These are phyloP conservation scores for Blastobotrys ciferrii DNA, from an alignment of 1,139 yeast species.

Conservation along the genomic window DNA sequence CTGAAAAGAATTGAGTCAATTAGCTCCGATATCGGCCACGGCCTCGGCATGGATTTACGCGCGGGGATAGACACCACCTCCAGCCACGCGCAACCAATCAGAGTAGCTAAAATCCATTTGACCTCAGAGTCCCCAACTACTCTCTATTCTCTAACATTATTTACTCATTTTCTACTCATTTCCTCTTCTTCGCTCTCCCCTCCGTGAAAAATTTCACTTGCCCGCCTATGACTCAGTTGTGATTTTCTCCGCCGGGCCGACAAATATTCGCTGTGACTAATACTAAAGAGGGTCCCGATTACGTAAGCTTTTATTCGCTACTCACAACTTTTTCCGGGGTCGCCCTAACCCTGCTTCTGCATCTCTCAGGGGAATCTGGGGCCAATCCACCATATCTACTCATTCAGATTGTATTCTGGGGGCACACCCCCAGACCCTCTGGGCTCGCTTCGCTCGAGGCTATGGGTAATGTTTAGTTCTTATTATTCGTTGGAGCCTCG, in stretches of 20 bases:
- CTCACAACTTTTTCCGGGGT: neutral
- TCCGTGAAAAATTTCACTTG: neutral
- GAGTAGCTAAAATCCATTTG: too few species aligned
- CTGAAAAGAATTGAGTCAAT: constrained; percentile 5
- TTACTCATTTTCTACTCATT: neutral
- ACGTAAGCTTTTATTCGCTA: neutral
- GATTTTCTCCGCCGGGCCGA: neutral
- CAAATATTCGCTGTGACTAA: neutral
- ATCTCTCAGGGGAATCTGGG: neutral
- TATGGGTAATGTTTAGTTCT: too few species aligned
- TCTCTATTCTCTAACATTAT: neutral
- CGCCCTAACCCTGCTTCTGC: neutral
- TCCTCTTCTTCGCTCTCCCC: too few species aligned
- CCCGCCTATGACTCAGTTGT: neutral
- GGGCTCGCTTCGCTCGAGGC: too few species aligned
- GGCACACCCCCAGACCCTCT: too few species aligned
- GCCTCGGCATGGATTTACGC: neutral
- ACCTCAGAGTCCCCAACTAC: too few species aligned
- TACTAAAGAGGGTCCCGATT: neutral
- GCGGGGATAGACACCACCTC: neutral
- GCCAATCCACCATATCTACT: too few species aligned
- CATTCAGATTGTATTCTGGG: too few species aligned
- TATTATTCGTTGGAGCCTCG: too few species aligned
- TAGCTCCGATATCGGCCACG: constrained; percentile 4
- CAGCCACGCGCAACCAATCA: too few species aligned